A percentile compares a stretch with the other conserved stretches of the same genome.
Conservation (phyloP, 2,329 filamentous ascomycete genomes). For the Neopestalotiopsis rosae region DNA sequence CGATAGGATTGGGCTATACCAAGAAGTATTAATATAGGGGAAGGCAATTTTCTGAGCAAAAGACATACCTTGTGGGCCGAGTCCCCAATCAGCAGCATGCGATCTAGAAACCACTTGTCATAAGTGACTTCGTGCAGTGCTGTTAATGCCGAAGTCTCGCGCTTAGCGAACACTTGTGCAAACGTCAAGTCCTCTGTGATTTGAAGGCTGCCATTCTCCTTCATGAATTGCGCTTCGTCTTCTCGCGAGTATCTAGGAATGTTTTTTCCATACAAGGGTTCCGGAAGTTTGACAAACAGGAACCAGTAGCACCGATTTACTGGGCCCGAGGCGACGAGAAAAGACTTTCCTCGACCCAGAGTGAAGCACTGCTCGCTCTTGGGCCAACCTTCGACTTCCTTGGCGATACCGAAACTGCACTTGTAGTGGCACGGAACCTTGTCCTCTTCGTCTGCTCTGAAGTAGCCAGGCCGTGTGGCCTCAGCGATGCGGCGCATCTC, state of each 20-base stretch:
- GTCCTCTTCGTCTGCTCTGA: conserved; percentile 27
- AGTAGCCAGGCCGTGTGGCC: conserved; percentile 31
- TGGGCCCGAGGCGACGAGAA: conserved; percentile 33
- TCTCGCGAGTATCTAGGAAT: conserved; percentile 40
- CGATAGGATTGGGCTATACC: conserved; percentile 31
- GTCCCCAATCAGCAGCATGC: conserved; percentile 39
- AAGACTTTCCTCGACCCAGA: conserved; percentile 26
- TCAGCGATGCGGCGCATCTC: conserved; percentile 27
- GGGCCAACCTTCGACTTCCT: conserved; percentile 30
- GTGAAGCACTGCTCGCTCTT: conserved; percentile 25
- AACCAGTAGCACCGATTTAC: conserved; percentile 42
- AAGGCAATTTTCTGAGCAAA: background rate
- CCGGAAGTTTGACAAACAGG: conserved; percentile 35
- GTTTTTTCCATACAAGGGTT: conserved; percentile 34
- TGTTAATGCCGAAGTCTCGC: conserved; percentile 35
- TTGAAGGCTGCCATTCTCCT: conserved; percentile 16
- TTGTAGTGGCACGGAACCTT: conserved; percentile 33
- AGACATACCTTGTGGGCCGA: conserved; percentile 37
- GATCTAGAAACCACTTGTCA: conserved; percentile 38
- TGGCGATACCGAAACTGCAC: conserved; percentile 46
- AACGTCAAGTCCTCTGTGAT: conserved; percentile 35
- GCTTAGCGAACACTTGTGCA: conserved; percentile 34
- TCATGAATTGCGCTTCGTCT: conserved; percentile 36
- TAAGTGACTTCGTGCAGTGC: conserved; percentile 39
- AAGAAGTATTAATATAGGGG: background rate